Percentiles rank a stretch among this genome's conserved stretches.
These are phyloP conservation scores for Saturnispora galanensis DNA, from an alignment of 805 yeast genomes.

Conservation along the genomic window DNA sequence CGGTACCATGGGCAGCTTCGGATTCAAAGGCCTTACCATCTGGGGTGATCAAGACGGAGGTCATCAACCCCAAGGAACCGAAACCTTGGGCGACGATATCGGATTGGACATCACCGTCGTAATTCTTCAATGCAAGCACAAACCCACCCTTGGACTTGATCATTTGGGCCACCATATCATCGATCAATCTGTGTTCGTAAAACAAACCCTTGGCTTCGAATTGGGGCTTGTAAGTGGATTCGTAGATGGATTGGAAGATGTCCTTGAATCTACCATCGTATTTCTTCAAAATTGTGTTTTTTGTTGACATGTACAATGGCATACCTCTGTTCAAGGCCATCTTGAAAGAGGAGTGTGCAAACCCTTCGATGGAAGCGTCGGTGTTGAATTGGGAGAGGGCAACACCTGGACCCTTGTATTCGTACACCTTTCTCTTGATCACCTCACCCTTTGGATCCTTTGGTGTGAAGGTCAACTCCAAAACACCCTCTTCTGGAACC, in stretches of 20 bases:
- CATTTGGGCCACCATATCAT: slow-evolving; percentile 88
- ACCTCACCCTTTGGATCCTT: slow-evolving; percentile 39
- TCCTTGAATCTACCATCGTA: slow-evolving; percentile 80
- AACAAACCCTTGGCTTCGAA: slow-evolving; percentile 55
- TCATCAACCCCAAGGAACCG: slow-evolving; percentile 78
- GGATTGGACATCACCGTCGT: slow-evolving; percentile 80
- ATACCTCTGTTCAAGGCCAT: slow-evolving; percentile 56
- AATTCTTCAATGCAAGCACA: slow-evolving; percentile 71
- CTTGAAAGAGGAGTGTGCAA: slow-evolving; percentile 73
- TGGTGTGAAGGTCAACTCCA: slow-evolving; percentile 60
- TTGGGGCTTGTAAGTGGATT: slow-evolving; percentile 40
- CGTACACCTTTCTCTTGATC: slow-evolving; percentile 43
- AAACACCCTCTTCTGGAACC: slow-evolving; percentile 54
- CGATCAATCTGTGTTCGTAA: slow-evolving; percentile 76
- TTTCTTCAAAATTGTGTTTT: slow-evolving; percentile 72
- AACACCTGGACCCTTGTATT: slow-evolving; percentile 61
- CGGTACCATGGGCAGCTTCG: slow-evolving; percentile 86
- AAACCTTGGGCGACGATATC: slow-evolving; percentile 85
- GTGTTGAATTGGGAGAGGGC: slow-evolving; percentile 81
- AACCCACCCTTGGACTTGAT: slow-evolving; percentile 76
- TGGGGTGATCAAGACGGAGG: slow-evolving; percentile 73
- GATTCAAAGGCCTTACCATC: slow-evolving; percentile 81
- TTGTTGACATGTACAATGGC: slow-evolving; percentile 62
- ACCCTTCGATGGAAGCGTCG: slow-evolving; percentile 64
- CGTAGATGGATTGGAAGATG: slow-evolving; percentile 61